These are phyloP conservation scores for Trichaptum fuscoviolaceum DNA, from an alignment of 768 basidiomycete species.

Conservation along the genomic window DNA sequence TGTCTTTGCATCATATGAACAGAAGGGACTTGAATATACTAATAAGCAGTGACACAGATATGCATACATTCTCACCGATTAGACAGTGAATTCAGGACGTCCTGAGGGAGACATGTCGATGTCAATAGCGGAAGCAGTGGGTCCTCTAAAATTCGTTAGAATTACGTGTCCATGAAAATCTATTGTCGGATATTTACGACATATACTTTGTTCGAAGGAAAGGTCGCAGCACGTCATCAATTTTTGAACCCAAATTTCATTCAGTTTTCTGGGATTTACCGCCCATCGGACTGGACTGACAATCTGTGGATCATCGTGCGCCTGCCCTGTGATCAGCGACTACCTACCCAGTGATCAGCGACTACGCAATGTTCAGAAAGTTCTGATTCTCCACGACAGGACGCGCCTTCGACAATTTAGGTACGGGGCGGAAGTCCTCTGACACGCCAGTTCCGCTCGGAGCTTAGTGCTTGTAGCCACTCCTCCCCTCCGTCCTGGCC, in stretches of 20 bases:
- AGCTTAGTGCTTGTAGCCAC: not conserved
- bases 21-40: not conserved
- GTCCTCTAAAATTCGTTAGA: not conserved
- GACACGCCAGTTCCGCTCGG: not conserved
- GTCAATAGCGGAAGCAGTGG: not conserved
- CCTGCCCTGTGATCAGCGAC: not conserved
- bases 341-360: not conserved
- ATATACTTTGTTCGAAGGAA: not conserved
- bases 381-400: not conserved
- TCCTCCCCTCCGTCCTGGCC: not conserved
- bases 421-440: not conserved
- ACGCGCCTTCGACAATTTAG: not conserved
- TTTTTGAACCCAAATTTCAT: not conserved
- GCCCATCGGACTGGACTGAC: not conserved
- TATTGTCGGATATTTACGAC: not conserved
- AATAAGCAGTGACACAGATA: not conserved
- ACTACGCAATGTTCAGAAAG: not conserved
- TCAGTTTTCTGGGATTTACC: not conserved
- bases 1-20: no score
- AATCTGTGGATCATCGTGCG: not conserved
- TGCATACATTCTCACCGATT: not conserved
- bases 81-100: not conserved
- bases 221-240: not conserved
- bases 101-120: not conserved
- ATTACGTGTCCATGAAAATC: not conserved